phyloP scores from a whole-genome alignment of 2,329 filamentous ascomycete species.

The Sporothrix mexicana region DNA sequence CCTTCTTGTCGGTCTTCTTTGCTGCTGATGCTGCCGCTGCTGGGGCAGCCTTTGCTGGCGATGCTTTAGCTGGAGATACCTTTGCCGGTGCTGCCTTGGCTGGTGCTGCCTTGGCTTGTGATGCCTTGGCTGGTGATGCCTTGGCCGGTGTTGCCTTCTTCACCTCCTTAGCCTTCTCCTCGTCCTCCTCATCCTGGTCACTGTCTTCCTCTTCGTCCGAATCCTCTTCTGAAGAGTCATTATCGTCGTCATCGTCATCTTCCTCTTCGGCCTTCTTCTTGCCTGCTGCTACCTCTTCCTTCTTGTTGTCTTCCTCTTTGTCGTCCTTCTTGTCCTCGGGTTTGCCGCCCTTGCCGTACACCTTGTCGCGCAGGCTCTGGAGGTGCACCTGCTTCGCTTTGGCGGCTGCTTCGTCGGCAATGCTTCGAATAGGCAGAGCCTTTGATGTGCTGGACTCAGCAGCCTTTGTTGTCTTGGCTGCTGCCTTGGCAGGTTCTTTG shows the following conservation, averaged over 20 bases:
- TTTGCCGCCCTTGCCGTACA: conserved; percentile 53
- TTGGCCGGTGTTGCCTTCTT: neutral
- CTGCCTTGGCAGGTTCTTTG: conserved; percentile 37
- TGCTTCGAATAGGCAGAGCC: conserved; percentile 55
- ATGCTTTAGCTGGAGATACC: neutral
- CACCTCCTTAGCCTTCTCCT: neutral
- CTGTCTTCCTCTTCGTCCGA: conserved; percentile 36
- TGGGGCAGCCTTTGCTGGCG: neutral
- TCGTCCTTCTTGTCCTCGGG: conserved; percentile 29
- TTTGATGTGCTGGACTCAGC: conserved; percentile 27
- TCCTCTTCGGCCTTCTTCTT: conserved; percentile 30
- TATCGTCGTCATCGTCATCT: conserved; percentile 32
- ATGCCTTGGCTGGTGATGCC: neutral
- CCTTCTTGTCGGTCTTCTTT: conserved; percentile 1
- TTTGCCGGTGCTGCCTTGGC: neutral
- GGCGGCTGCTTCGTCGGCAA: conserved; percentile 69
- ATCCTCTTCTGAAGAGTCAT: conserved; percentile 35
- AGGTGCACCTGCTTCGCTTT: conserved; percentile 67
- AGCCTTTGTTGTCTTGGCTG: conserved; percentile 39
- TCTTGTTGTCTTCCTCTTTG: conserved; percentile 11
- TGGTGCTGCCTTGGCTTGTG: neutral
- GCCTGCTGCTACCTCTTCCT: neutral
- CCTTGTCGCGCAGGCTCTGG: conserved; percentile 60
- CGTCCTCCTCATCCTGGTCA: conserved; percentile 30
- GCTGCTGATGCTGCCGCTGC: neutral